Percentiles rank a stretch among this genome's conserved stretches.
Conservation (phyloP, 345 rosid species). For the Hirschfeldia incana region DNA sequence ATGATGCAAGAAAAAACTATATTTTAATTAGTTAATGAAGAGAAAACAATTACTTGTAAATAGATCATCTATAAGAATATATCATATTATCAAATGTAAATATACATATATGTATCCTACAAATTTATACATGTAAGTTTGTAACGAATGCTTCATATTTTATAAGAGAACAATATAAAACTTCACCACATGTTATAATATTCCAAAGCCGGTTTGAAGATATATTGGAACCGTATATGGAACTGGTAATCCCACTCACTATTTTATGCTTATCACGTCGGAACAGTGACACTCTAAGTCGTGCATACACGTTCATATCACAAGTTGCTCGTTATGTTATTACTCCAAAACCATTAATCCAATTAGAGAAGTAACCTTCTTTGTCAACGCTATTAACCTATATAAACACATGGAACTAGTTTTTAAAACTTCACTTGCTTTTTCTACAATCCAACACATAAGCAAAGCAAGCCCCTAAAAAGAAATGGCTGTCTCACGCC, state of each 20-base stretch:
- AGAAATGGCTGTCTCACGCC: constrained; percentile 35
- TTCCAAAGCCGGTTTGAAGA: neutral
- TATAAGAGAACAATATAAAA: neutral
- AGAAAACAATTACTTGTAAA: neutral
- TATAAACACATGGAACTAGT: constrained; percentile 21
- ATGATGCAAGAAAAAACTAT: neutral
- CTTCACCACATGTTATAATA: neutral
- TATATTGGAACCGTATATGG: constrained; percentile 14
- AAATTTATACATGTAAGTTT: no score
- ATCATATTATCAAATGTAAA: neutral
- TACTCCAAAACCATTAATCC: neutral
- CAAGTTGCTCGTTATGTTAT: constrained; percentile 16
- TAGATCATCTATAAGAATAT: neutral
- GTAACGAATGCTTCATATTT: neutral
- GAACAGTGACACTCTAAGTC: constrained; percentile 16
- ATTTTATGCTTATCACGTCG: constrained; percentile 39
- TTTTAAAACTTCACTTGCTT: constrained; percentile 35
- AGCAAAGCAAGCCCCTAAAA: constrained; percentile 11
- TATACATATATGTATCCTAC: no score
- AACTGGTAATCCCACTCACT: constrained; percentile 22
- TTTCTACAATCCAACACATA: constrained; percentile 1
- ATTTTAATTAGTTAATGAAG: neutral
- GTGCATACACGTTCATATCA: constrained; percentile 33
- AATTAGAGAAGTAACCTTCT: neutral
- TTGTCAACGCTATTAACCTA: constrained; percentile 25